A percentile compares a stretch with the other conserved stretches of the same genome.
phyloP scores from a whole-genome alignment of 2,329 filamentous ascomycete genomes.

The Aspergillus chevalieri region DNA sequence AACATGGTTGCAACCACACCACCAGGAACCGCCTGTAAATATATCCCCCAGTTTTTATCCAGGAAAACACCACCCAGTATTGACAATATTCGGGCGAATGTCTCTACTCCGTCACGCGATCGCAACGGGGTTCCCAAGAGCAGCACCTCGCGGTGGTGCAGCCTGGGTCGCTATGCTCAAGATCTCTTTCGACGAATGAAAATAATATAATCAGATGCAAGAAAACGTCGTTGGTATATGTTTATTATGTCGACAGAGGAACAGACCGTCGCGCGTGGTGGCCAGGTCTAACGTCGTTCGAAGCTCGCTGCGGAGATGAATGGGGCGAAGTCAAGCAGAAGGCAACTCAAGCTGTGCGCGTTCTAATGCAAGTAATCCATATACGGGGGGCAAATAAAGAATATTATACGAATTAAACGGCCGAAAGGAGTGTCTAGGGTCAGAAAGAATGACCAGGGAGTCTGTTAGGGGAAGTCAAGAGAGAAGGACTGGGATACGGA shows the following conservation, averaged over 20 bases:
- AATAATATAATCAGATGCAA: not conserved
- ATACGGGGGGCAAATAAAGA: not conserved
- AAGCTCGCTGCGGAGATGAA: not conserved
- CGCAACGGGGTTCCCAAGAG: conserved; percentile 5
- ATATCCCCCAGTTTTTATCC: not conserved
- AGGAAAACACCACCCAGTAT: not conserved
- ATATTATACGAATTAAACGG: not conserved
- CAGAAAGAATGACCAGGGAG: not conserved
- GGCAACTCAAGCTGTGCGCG: not conserved
- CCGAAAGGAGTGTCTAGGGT: not conserved
- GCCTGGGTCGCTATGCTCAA: conserved; percentile 1
- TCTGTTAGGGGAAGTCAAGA: not conserved
- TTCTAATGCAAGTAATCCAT: not conserved
- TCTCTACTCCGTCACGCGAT: conserved; percentile 5
- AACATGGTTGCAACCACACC: conserved; percentile 15
- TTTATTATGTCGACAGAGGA: not conserved
- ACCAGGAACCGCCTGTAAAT: not conserved
- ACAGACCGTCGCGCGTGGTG: not conserved
- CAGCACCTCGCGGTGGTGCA: conserved; percentile 10
- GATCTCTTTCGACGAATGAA: not conserved
- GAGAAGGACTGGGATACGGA: not conserved
- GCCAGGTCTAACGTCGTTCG: conserved; percentile 2
- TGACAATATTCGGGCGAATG: not conserved
- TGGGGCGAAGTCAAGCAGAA: not conserved
- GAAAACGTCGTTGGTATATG: not conserved